A percentile compares a stretch with the other conserved stretches of the same genome.
Evolutionary conservation across 768 basidiomycete species (phyloP).

Genomic region (Pleurotus platypus): DNA sequence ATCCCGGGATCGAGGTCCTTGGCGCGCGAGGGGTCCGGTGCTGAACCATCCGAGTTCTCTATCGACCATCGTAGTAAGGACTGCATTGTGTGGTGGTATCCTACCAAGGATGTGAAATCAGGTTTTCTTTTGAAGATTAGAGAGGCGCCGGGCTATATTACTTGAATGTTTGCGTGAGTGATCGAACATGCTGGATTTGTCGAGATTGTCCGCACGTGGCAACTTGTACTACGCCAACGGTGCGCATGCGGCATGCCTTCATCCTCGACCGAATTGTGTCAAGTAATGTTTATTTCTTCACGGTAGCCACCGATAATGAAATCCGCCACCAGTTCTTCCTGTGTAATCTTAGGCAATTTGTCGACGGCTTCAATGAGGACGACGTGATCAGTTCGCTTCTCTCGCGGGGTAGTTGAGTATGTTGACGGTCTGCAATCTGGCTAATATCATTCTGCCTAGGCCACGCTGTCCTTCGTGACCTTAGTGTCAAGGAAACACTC

Average conservation of each 20-base stretch:
- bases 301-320: no score
- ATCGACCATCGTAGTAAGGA: constrained; percentile 81
- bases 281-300: no score
- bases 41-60: constrained; percentile 51
- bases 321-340: no score
- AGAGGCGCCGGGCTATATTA: background rate
- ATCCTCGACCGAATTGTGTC: no score
- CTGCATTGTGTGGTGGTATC: constrained; percentile 45
- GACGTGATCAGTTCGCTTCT: background rate
- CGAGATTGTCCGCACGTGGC: background rate
- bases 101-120: background rate
- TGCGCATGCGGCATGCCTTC: no score
- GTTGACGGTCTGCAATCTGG: no score
- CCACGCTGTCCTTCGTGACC: background rate
- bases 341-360: background rate
- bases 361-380: background rate
- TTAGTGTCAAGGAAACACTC: background rate
- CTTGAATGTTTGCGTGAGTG: background rate
- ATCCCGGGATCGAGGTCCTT: constrained; percentile 67
- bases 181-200: constrained; percentile 6
- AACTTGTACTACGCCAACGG: no score
- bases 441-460: background rate
- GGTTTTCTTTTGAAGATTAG: background rate
- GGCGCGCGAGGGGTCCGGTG: constrained; percentile 33
- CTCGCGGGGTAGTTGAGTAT: background rate